These are phyloP conservation scores for Platanthera guangdongensis DNA, from an alignment of 106 monocot species.

Conservation along the genomic window DNA sequence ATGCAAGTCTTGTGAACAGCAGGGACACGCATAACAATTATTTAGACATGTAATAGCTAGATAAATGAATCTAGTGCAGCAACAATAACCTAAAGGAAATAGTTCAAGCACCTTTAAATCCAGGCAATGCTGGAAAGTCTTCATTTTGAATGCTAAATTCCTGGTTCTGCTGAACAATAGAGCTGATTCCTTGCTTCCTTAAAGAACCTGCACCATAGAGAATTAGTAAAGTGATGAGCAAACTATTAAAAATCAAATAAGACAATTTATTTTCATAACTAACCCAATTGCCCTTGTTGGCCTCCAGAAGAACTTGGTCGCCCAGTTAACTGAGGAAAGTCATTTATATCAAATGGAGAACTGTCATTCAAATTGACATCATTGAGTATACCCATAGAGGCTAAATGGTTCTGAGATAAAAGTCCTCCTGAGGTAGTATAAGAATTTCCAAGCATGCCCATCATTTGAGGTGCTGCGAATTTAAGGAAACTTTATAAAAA, in stretches of 20 bases:
- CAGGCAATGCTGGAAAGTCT: slow-evolving; percentile 98
- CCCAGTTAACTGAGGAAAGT: slow-evolving; percentile 92
- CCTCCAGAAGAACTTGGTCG: slow-evolving; percentile 94
- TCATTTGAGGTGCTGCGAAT: slow-evolving; percentile 68
- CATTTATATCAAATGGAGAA: slow-evolving; percentile 93
- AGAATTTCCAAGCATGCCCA: slow-evolving; percentile 89
- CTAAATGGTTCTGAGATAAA: slow-evolving; percentile 63
- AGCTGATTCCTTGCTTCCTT: slow-evolving; percentile 87
- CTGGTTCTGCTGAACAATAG: slow-evolving; percentile 94
- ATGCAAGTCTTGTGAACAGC: neutral
- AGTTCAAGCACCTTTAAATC: slow-evolving; percentile 64
- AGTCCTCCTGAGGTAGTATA: slow-evolving; percentile 71
- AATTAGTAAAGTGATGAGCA: neutral
- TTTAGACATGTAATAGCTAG: neutral
- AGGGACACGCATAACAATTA: neutral
- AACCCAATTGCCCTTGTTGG: slow-evolving; percentile 86
- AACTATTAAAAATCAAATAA: slow-evolving; percentile 1
- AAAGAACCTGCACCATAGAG: slow-evolving; percentile 48
- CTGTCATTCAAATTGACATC: slow-evolving; percentile 64
- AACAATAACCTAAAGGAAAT: neutral
- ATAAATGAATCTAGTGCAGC: neutral
- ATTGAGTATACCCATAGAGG: slow-evolving; percentile 81
- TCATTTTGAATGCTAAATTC: slow-evolving; percentile 99
- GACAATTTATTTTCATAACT: neutral
- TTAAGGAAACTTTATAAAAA: neutral